Base-by-base conservation (phyloP, 352 stramenopile genomes). In the Globisporangium okanoganense region DNA sequence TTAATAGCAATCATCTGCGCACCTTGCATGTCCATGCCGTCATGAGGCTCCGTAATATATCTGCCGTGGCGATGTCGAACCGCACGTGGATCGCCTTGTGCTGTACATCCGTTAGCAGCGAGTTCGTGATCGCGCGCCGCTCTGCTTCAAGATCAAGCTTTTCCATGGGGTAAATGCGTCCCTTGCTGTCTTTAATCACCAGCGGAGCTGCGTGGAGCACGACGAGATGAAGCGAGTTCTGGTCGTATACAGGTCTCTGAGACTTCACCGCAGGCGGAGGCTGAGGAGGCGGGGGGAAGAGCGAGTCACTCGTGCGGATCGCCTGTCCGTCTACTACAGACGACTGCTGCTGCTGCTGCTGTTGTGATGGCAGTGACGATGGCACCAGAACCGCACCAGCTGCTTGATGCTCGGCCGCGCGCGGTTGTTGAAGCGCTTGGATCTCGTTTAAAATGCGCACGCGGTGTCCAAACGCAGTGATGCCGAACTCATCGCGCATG, bases 151-250 rank as follows among this genome's bases (percentile, higher is more conserved):
- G 65, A 53, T 93, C 82, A 25, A 93, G 78, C 55, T 93, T 91
- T 67, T 93, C 84, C 84, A 93, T 93, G 27, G 80, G 74, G 64
- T 79, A 88, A 47, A 92, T 84, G n/a, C 77, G 82, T 5, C 75
- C 71, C 44, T 79, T 76, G 40, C 70, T 78, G 70, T 93, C 78
- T 59, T 85, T 87, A 62, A 91, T 90, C 57, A 91, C 79, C 16
- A 93, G 76, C 50, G 84, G 84, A 20, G 84, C 82, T n/a, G 84
- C 84, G 33, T 93, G 84, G 22, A 93, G 82, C 44, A 93, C 84
- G 49, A 87, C 78, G n/a, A 93, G 69, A 56, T 93, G 79, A 31
- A 93, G 68, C 45, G 71, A 75, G 54, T 88, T 90, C 12, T 71
- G 60, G 10, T 78, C 72, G 51, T 22, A 50, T 36, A 27, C 47